phyloP scores from a whole-genome alignment of 1,284 basidiomycete species.

The Puccinia hordei region DNA sequence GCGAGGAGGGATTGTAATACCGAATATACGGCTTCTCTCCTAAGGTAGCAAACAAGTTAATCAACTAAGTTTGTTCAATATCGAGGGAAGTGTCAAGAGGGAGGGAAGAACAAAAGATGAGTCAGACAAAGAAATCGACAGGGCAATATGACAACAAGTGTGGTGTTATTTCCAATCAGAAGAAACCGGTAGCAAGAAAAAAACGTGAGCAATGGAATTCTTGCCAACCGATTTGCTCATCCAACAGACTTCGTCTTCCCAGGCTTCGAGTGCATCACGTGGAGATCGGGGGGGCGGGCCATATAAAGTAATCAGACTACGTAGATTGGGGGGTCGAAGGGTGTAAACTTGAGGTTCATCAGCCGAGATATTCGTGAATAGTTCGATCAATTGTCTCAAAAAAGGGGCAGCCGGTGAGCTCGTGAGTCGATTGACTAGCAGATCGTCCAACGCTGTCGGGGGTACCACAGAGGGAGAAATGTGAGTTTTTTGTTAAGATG shows the following conservation, averaged over 20 bases:
- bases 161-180: not conserved
- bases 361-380: slow-evolving; percentile 42
- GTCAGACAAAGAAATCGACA: slow-evolving; percentile 34
- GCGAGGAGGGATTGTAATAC: slow-evolving; percentile 80
- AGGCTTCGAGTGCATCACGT: slow-evolving; percentile 67
- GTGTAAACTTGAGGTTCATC: slow-evolving; percentile 81
- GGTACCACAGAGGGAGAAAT: not conserved
- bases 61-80: slow-evolving; percentile 59
- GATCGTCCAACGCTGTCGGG: slow-evolving; percentile 39
- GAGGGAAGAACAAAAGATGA: slow-evolving; percentile 22
- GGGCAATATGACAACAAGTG: not conserved
- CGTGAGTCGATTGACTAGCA: slow-evolving; percentile 35
- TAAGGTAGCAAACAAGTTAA: slow-evolving; percentile 85
- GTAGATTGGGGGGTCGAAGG: slow-evolving; percentile 69
- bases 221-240: slow-evolving; percentile 59
- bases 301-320: slow-evolving; percentile 77
- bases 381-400: slow-evolving; percentile 42
- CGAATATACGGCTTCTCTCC: slow-evolving; percentile 93
- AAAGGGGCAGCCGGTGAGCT: slow-evolving; percentile 38
- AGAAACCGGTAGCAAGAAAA: not conserved
- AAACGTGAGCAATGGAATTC: not conserved
- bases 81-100: slow-evolving; percentile 2
- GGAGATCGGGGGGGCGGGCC: slow-evolving; percentile 70
- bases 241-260: slow-evolving; percentile 81
- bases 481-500: not conserved